A percentile compares a stretch with the other conserved stretches of the same genome.
These are phyloP conservation scores for Limonium bicolor DNA, from an alignment of 148 eudicot species.

Conservation along the genomic window DNA sequence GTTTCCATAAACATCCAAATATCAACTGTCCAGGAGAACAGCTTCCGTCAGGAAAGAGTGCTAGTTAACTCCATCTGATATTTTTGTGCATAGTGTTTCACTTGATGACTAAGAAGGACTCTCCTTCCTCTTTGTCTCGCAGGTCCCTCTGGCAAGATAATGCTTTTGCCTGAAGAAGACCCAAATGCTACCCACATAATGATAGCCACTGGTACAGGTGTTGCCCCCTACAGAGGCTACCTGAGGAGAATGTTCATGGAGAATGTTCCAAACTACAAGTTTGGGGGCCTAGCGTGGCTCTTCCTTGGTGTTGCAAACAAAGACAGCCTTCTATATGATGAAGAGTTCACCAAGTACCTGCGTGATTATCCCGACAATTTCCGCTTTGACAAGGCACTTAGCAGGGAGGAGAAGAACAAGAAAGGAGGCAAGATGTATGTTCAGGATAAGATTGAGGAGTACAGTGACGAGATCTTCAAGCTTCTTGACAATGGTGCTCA, in stretches of 20 bases:
- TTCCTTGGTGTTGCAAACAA: conserved; percentile 88
- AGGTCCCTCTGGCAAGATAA: conserved; percentile 94
- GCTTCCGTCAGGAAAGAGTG: too few species aligned
- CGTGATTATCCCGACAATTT: conserved; percentile 57
- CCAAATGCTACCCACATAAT: conserved; percentile 84
- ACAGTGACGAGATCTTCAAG: conserved; percentile 78
- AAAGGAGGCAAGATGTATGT: conserved; percentile 92
- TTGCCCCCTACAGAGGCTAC: conserved; percentile 88
- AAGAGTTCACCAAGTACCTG: conserved; percentile 63
- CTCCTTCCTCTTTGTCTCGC: too few species aligned
- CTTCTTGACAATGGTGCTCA: conserved; percentile 79
- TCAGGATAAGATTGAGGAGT: conserved; percentile 88
- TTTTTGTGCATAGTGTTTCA: too few species aligned
- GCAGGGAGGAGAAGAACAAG: conserved; percentile 77
- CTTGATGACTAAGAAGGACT: too few species aligned
- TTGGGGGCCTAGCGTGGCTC: conserved; percentile 85
- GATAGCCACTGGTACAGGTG: conserved; percentile 96
- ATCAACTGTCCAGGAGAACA: too few species aligned
- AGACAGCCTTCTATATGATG: conserved; percentile 82
- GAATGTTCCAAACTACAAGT: conserved; percentile 53
- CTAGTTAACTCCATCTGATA: too few species aligned
- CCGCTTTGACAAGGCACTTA: conserved; percentile 72
- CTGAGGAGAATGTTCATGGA: conserved; percentile 99
- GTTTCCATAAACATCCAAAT: too few species aligned
- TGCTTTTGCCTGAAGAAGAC: conserved; percentile 86